Conservation (phyloP, 768 basidiomycete species). For the Calocybe indica region DNA sequence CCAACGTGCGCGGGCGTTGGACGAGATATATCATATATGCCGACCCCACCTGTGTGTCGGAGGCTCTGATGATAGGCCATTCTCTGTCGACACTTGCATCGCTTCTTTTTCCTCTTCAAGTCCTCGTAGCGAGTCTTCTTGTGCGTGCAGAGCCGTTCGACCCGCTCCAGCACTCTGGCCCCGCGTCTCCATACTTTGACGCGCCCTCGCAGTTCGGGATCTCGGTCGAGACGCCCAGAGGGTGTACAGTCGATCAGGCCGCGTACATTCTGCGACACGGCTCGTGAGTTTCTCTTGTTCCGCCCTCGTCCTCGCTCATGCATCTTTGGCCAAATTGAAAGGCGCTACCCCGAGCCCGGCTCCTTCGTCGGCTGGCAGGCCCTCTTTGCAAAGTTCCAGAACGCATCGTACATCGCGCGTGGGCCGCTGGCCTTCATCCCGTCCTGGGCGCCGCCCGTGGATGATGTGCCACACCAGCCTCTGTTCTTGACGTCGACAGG, state of each 20-base stretch:
- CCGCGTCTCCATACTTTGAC: constrained; percentile 36
- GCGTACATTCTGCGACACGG: constrained; percentile 40
- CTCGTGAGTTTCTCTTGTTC: constrained; percentile 18
- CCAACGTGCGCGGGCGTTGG: too few relatives aligned
- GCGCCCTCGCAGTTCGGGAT: constrained; percentile 33
- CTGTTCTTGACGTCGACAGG: constrained; percentile 33
- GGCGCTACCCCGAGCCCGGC: constrained; percentile 36
- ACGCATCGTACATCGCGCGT: constrained; percentile 28
- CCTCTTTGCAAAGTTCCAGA: constrained; percentile 34
- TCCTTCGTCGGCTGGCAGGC: constrained; percentile 32
- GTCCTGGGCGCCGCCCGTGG: constrained; percentile 33
- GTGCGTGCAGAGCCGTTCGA: constrained; percentile 16
- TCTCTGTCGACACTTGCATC: too few relatives aligned
- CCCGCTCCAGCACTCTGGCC: constrained; percentile 36
- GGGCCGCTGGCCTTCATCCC: constrained; percentile 35
- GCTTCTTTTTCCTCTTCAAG: too few relatives aligned
- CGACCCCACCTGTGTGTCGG: too few relatives aligned
- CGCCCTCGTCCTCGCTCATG: background rate
- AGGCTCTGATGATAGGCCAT: too few relatives aligned
- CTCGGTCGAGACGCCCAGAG: constrained; percentile 21
- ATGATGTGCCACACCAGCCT: constrained; percentile 31
- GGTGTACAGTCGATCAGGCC: constrained; percentile 36
- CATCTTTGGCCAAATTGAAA: constrained; percentile 4
- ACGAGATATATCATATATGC: too few relatives aligned
- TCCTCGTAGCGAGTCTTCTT: too few relatives aligned